These are phyloP conservation scores for Stromatinia cepivora DNA, from an alignment of 2,329 filamentous ascomycete genomes.

Conservation along the genomic window DNA sequence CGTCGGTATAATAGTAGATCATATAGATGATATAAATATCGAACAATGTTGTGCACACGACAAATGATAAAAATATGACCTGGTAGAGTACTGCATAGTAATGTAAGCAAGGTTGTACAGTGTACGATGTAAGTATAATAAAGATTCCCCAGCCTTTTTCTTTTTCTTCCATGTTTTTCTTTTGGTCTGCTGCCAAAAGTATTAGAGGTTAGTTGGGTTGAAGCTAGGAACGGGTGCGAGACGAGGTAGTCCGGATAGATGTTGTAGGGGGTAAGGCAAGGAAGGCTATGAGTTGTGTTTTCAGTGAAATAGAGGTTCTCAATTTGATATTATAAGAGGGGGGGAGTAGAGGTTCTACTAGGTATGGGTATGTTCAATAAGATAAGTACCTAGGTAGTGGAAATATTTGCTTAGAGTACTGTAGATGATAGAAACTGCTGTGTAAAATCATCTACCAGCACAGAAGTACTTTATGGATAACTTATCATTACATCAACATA, in stretches of 20 bases:
- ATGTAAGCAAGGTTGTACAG: not conserved
- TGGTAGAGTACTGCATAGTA: not conserved
- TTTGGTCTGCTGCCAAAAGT: not conserved
- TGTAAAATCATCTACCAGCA: too few relatives aligned
- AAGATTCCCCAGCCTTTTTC: conserved; percentile 19
- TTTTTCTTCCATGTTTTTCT: not conserved
- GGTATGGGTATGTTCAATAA: too few relatives aligned
- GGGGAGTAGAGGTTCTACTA: too few relatives aligned
- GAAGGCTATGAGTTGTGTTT: not conserved
- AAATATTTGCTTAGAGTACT: too few relatives aligned
- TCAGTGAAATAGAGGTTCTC: not conserved
- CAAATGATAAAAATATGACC: too few relatives aligned
- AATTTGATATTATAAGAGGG: too few relatives aligned
- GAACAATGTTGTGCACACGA: not conserved
- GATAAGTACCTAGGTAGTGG: too few relatives aligned
- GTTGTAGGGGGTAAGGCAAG: not conserved
- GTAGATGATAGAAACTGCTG: not conserved
- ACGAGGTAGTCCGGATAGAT: not conserved
- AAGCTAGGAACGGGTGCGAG: not conserved
- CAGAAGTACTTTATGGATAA: too few relatives aligned
- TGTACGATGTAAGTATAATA: not conserved
- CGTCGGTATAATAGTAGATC: conserved; percentile 13
- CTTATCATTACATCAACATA: too few relatives aligned
- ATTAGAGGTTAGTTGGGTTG: not conserved
- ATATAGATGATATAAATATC: not conserved